Conservation (phyloP, 2,329 filamentous ascomycete species). For the Coniochaeta sp. region DNA sequence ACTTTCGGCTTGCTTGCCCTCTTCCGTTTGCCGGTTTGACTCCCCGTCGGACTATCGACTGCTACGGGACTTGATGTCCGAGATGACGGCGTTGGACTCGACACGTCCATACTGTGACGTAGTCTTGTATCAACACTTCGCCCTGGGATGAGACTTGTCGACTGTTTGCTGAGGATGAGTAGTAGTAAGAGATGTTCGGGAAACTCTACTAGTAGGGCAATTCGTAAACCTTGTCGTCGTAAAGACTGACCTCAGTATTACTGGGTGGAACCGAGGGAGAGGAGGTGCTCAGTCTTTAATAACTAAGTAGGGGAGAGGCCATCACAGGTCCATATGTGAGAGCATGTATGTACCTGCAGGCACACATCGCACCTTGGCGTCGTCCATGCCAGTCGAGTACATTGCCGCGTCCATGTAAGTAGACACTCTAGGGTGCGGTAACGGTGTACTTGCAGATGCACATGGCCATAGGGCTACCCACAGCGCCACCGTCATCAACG, state of each 20-base stretch:
- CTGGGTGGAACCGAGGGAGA: background rate
- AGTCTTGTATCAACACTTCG: background rate
- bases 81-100: background rate
- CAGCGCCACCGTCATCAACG: constrained; percentile 1
- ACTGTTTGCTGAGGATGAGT: background rate
- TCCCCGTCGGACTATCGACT: background rate
- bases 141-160: background rate
- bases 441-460: background rate
- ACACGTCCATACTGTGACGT: background rate
- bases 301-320: background rate
- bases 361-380: background rate
- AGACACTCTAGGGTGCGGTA: background rate
- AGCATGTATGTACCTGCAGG: background rate
- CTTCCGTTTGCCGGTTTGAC: background rate
- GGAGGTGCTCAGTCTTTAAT: background rate
- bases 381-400: background rate
- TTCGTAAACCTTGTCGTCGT: background rate
- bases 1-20: constrained; percentile 11
- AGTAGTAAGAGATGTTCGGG: background rate
- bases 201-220: background rate
- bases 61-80: background rate
- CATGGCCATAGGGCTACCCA: constrained; percentile 1
- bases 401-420: background rate
- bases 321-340: background rate
- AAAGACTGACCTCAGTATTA: background rate